Evolutionary conservation across 2,329 filamentous ascomycete species (phyloP).

Genomic region (Pseudogymnoascus sp.): DNA sequence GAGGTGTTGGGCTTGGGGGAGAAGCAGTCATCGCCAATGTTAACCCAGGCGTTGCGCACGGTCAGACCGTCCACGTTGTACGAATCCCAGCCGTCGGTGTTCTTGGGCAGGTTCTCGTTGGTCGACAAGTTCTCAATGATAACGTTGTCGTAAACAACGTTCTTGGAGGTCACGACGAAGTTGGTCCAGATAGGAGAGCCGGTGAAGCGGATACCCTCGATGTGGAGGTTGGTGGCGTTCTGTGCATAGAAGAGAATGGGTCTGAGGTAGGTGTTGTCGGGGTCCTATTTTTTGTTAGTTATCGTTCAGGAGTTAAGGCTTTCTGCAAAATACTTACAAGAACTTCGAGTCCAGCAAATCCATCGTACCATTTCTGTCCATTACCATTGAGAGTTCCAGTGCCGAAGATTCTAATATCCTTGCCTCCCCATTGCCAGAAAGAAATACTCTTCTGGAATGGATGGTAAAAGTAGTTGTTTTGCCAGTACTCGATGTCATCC

Average conservation of each 20-base stretch:
- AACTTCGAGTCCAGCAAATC: constrained; percentile 33
- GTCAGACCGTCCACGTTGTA: constrained; percentile 46
- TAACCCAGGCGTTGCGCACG: constrained; percentile 41
- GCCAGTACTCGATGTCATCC: constrained; percentile 27
- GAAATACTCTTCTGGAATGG: constrained; percentile 47
- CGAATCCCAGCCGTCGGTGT: constrained; percentile 56
- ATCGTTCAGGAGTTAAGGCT: constrained; percentile 7
- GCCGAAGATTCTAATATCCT: constrained; percentile 52
- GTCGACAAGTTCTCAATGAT: constrained; percentile 46
- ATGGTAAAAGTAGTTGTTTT: constrained; percentile 41
- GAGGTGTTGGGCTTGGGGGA: constrained; percentile 51
- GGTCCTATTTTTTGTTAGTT: constrained; percentile 28
- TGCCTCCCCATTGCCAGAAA: constrained; percentile 57
- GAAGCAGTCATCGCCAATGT: constrained; percentile 53
- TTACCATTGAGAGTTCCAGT: constrained; percentile 31
- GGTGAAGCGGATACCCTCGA: constrained; percentile 50
- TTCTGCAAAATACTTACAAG: constrained; percentile 22
- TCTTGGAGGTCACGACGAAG: constrained; percentile 49
- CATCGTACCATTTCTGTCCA: constrained; percentile 20
- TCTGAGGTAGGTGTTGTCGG: constrained; percentile 46
- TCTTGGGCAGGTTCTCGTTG: constrained; percentile 43
- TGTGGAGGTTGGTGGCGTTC: constrained; percentile 48
- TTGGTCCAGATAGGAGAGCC: constrained; percentile 58
- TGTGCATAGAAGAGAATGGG: constrained; percentile 54
- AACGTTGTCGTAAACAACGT: constrained; percentile 45